Evolutionary conservation across 352 stramenopile genomes (phyloP), one percentile per base, ranked within the genome.

Genomic region (Pythium dissotocum): DNA sequence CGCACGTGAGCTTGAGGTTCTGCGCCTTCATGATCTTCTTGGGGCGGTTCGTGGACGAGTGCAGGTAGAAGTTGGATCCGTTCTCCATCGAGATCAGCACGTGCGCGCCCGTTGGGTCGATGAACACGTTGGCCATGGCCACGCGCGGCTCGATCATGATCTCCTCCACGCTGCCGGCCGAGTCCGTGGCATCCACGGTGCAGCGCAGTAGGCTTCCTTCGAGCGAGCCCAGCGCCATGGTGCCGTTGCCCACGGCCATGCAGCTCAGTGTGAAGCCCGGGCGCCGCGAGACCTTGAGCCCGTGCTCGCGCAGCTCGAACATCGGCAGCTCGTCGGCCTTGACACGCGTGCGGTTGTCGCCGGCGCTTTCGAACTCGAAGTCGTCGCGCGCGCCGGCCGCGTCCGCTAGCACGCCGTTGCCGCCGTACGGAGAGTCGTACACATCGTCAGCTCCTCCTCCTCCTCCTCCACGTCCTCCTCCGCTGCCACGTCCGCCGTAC

Each of bases 71-170:
- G 59, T 96, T 96, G 6, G 81, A 84, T 13, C 88, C 88, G 65
- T 94, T 96, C 57, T 96, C 88, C 86, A 96, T 92, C 0, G 85
- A 94, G 28, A 96, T 78, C 44, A 96, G 64, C 66, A 92, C 63
- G 60, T 96, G 88, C 32, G 82, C 72, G 16, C 88, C 88, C 32
- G 83, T 96, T 1, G 88, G 88, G 61, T 96, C 88, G 12, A 96
- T 78, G 42, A 93, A 94, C 52, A 95, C 79, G 10, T 82, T 83
- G 32, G 82, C 58, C 82, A 96, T 93, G 57, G 84, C 87, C 9
- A 94, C 85, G 59, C 85, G 88, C 40, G 88, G 87, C 68, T 96
- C 88, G 62, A 96, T 94, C 83, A 91, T 93, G 73, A 96, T 95
- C 71, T 96, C 88, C 63, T 96, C 88, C 36, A 96, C 76, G 0